A percentile compares a stretch with the other conserved stretches of the same genome.
phyloP scores from a whole-genome alignment of 208 protist species.

The Naegleria lovaniensis region DNA sequence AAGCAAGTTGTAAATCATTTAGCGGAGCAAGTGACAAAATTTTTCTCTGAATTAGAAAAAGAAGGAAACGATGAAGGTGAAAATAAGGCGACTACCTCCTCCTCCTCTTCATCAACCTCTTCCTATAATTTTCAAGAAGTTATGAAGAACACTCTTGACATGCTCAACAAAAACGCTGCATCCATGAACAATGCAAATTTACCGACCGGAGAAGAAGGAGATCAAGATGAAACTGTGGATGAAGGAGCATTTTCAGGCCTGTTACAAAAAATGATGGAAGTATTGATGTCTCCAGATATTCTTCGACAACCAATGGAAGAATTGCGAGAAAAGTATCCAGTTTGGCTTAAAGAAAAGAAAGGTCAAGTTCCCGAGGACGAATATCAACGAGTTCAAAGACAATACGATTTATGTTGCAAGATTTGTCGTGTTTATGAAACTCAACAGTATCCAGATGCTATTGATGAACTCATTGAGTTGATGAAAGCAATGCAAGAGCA shows the following conservation, averaged over 20 bases:
- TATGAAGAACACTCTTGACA: neutral
- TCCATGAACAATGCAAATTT: neutral
- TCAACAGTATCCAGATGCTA: neutral
- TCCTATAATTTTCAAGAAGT: neutral
- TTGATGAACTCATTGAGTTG: neutral
- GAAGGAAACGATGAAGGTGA: neutral
- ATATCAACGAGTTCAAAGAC: neutral
- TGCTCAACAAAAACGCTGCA: neutral
- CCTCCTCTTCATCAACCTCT: too few species aligned
- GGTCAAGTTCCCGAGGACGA: neutral
- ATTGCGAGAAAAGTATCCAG: slow-evolving; percentile 19
- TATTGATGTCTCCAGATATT: slow-evolving; percentile 11
- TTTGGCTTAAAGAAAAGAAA: slow-evolving; percentile 9
- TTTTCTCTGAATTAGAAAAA: slow-evolving; percentile 9
- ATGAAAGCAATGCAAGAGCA: slow-evolving; percentile 19
- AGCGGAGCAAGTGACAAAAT: neutral
- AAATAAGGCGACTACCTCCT: too few species aligned
- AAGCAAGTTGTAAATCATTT: neutral
- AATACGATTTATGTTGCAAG: neutral
- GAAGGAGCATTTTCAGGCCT: neutral
- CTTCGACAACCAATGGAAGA: slow-evolving; percentile 8
- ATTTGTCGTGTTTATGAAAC: slow-evolving; percentile 15
- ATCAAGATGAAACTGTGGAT: neutral
- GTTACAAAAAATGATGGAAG: slow-evolving; percentile 20
- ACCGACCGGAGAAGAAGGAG: neutral